Evolutionary conservation across 2,329 filamentous ascomycete genomes (phyloP), one percentile per base, ranked within the genome.

Genomic region (Xylariaceae sp.): DNA sequence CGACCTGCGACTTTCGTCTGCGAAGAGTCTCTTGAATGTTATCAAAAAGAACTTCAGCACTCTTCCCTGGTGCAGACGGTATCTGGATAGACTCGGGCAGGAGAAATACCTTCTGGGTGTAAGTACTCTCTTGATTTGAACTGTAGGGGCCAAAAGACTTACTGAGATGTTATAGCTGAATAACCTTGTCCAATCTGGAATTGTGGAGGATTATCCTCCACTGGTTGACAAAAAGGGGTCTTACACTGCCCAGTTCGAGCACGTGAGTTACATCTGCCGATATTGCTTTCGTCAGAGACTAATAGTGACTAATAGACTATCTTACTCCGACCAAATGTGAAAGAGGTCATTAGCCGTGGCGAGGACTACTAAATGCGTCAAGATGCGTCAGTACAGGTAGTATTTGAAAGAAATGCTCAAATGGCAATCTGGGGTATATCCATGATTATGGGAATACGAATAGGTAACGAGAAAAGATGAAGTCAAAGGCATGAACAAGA

Each of bases 11-110:
- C 75, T 95, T 45, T 83, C 86, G 41, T 95, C 90, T 42, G 92
- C 92, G 53, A 94, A 92, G 76, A 87, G 85, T 51, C 77, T 97
- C 51, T 78, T 96, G 61, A 94, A 82, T 64, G 87, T 90, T 31
- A 97, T 97, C 71, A 94, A 90, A 74, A 96, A 96, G 80, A 96
- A 96, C 73, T 97, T 97, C 70, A 90, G 90, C 60, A 96, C 91
- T 1, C 73, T 97, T 61, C 91, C 91, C 2, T 97, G 91, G 72
- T 96, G 90, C 71, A 81, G 92, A 58, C 84, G 92, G 61, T 97
- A 96, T 69, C 78, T 97, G 54, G 92, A 97, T 73, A 87, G 92
- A 49, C 73, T 97, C n/a, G 92, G 93, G 22, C 89, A 95, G 70
- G 90, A 97, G 56, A 96, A 96, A 72, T 97, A 97, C 68, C 81